Base-by-base conservation (phyloP, 106 monocot species). In the Xerophyta viscosa region DNA sequence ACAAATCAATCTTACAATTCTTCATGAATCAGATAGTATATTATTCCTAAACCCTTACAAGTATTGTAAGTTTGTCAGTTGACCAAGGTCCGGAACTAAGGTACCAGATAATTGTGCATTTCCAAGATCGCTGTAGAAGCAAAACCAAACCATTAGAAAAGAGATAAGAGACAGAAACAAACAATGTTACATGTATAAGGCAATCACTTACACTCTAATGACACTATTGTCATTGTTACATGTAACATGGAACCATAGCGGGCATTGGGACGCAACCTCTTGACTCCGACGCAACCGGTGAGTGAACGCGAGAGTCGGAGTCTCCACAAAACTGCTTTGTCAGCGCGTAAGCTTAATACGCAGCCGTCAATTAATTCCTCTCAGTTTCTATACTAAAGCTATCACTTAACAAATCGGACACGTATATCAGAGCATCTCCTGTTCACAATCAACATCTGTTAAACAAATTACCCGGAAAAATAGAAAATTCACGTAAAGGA, bases 191-290 rank as follows among this genome's bases (percentile, higher is more conserved):
- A 48, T 9, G 49, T 36, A 64, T 31, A 31, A 24, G 48, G 27
- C 17, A 33, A 14, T 28, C 51, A 50, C 77, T 75, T 82, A 87
- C 87, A 87, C 78, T 78, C 87, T 70, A 65, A 82, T 71, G 25
- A 87, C 87, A 59, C 62, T 72, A 49, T 82, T 82, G 47, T 78
- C 78, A 72, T 28, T 62, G 54, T 82, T 75, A 50, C 86, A 87
- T 50, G 86, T 81, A 57, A 87, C 77, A 74, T 87, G 86, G 51
- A 77, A 81, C 86, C 87, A 87, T 66, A 82, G 52, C 87, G 82
- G 9, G 87, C 82, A 72, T 82, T 87, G 42, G 82, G n/a, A n/a
- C n/a, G n/a, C n/a, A n/a, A n/a, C n/a, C n/a, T n/a, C n/a, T n/a
- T n/a, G n/a, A n/a, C n/a, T n/a, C n/a, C n/a, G n/a, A n/a, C n/a